phyloP scores from a whole-genome alignment of 2,329 filamentous ascomycete species.

The Teratosphaeriaceae sp. region DNA sequence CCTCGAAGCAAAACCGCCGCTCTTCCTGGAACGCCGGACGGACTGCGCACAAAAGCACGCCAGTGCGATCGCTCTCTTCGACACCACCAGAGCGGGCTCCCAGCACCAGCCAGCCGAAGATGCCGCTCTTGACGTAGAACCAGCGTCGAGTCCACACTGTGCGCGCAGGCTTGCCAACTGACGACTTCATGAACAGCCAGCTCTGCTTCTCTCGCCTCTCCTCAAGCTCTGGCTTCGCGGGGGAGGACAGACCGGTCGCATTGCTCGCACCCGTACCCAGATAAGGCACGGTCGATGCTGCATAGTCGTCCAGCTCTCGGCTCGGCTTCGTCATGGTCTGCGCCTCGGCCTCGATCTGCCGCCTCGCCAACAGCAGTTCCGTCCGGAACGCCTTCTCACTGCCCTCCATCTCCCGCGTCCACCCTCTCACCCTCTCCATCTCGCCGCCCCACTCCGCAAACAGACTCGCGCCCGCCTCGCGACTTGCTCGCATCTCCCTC shows the following conservation, averaged over 20 bases:
- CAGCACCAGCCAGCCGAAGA: constrained; percentile 91
- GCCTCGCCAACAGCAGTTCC: constrained; percentile 71
- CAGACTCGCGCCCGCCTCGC: constrained; percentile 55
- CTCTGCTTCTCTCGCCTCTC: constrained; percentile 74
- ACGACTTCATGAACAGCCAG: constrained; percentile 78
- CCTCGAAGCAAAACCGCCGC: constrained; percentile 92
- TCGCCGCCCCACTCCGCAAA: constrained; percentile 67
- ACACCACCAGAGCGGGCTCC: constrained; percentile 74
- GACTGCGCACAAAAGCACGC: constrained; percentile 86
- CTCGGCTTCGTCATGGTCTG: constrained; percentile 69
- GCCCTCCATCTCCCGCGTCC: constrained; percentile 89
- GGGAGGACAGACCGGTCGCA: constrained; percentile 39
- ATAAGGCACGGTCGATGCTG: constrained; percentile 81
- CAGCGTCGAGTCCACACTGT: constrained; percentile 87
- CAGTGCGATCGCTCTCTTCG: constrained; percentile 92
- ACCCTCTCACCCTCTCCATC: constrained; percentile 86
- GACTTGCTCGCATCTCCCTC: constrained; percentile 70
- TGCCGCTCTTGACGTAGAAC: constrained; percentile 93
- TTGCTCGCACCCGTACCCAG: constrained; percentile 62
- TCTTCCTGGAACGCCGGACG: constrained; percentile 90
- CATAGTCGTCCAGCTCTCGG: constrained; percentile 88
- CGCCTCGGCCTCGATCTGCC: constrained; percentile 73
- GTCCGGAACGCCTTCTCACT: constrained; percentile 77
- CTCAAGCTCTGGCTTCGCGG: constrained; percentile 45
- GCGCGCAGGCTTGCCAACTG: constrained; percentile 76